phyloP scores from a whole-genome alignment of 2,329 filamentous ascomycete species.

The Alternaria ethzedia region DNA sequence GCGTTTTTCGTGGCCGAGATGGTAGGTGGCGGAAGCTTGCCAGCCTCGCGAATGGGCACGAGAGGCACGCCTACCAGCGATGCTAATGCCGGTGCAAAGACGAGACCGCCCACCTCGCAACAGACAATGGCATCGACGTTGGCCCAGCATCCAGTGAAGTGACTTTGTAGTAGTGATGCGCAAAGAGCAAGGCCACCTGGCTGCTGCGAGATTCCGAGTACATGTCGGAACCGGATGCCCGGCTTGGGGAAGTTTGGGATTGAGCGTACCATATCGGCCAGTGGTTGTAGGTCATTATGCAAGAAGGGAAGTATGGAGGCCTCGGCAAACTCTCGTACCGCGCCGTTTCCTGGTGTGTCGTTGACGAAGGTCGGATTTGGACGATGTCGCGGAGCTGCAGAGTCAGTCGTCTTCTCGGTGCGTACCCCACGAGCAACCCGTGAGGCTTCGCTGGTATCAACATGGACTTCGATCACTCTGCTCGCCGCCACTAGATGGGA shows the following conservation, averaged over 20 bases:
- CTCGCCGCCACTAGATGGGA: slow-evolving; percentile 62
- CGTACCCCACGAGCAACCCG: slow-evolving; percentile 47
- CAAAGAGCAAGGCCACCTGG: slow-evolving; percentile 60
- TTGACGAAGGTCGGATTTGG: slow-evolving; percentile 62
- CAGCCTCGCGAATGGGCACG: slow-evolving; percentile 60
- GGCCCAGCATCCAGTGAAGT: slow-evolving; percentile 57
- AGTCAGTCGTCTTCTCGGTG: slow-evolving; percentile 15
- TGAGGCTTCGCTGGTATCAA: slow-evolving; percentile 52
- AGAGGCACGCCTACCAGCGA: slow-evolving; percentile 51
- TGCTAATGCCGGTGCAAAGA: slow-evolving; percentile 62
- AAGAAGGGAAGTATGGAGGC: slow-evolving; percentile 55
- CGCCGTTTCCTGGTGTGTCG: slow-evolving; percentile 51
- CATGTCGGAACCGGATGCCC: slow-evolving; percentile 63
- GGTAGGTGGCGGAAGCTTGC: slow-evolving; percentile 65
- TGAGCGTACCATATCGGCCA: slow-evolving; percentile 59
- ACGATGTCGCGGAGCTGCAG: slow-evolving; percentile 25
- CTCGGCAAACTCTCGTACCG: slow-evolving; percentile 52
- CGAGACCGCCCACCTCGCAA: slow-evolving; percentile 65
- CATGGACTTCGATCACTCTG: slow-evolving; percentile 61
- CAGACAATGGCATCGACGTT: slow-evolving; percentile 55
- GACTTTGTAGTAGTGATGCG: slow-evolving; percentile 56
- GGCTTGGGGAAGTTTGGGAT: slow-evolving; percentile 59
- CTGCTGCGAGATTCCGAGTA: slow-evolving; percentile 63
- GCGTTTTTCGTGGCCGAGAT: slow-evolving; percentile 55
- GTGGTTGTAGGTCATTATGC: slow-evolving; percentile 53